These are phyloP conservation scores for Petunia hybrid DNA, from an alignment of 305 asterid genomes.

Conservation along the genomic window DNA sequence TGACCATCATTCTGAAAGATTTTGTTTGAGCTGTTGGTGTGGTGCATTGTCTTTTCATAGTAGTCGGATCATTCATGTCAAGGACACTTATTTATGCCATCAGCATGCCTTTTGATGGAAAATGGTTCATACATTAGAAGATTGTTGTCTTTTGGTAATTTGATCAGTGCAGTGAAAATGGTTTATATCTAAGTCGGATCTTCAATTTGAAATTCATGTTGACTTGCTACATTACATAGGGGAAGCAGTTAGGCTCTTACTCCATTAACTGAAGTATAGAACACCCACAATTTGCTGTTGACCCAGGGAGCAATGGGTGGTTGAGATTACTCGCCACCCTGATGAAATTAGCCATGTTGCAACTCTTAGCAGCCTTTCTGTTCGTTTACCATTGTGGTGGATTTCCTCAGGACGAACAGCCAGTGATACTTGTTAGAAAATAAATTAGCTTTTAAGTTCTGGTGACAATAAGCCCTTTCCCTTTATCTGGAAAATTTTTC, in stretches of 20 bases:
- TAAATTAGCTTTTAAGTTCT: not conserved
- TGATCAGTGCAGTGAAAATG: not conserved
- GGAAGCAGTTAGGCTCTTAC: not conserved
- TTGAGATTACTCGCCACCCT: not conserved
- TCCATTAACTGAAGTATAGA: not conserved
- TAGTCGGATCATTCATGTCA: constrained; percentile 18
- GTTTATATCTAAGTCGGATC: not conserved
- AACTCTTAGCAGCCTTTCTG: not conserved
- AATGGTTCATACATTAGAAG: not conserved
- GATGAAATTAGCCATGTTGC: constrained; percentile 9
- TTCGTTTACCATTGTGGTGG: not conserved
- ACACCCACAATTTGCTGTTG: not conserved
- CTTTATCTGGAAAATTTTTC: not conserved
- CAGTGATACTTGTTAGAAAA: constrained; percentile 23
- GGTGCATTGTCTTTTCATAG: not conserved
- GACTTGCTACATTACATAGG: not conserved
- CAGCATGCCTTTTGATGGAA: not conserved
- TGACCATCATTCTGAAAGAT: constrained; percentile 6
- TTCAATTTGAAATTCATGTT: constrained; percentile 15
- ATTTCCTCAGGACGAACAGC: constrained; percentile 15
- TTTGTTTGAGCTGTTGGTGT: constrained; percentile 8
- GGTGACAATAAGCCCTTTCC: not conserved
- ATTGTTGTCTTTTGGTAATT: not conserved
- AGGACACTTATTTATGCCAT: not conserved
- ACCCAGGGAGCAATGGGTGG: not conserved